A percentile compares a stretch with the other conserved stretches of the same genome.
These are phyloP conservation scores for Russula sp. DNA, from an alignment of 768 basidiomycete species.

Conservation along the genomic window DNA sequence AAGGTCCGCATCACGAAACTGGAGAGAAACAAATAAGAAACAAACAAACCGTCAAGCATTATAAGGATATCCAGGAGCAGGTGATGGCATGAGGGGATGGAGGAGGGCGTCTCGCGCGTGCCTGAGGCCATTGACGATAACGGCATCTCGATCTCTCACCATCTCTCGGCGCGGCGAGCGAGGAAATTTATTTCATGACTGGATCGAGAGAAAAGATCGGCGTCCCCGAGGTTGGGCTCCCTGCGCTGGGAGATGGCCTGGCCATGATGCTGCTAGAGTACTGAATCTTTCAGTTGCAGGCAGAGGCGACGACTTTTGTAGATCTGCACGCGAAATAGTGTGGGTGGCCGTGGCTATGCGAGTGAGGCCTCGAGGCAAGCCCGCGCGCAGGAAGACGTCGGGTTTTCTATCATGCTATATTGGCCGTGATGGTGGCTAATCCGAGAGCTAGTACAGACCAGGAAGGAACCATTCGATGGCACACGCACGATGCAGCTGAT, in stretches of 20 bases:
- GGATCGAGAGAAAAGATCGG: no score
- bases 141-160: not conserved
- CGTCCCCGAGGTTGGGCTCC: no score
- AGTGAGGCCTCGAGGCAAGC: not conserved
- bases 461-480: no score
- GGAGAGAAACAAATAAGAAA: not conserved
- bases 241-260: no score
- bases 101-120: not conserved
- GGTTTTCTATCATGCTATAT: not conserved
- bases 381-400: not conserved
- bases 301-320: not conserved
- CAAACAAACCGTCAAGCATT: not conserved
- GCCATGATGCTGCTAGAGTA: no score
- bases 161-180: no score
- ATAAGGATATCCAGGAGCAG: not conserved
- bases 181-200: no score
- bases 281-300: no score
- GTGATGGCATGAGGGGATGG: not conserved
- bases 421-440: not conserved
- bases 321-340: not conserved
- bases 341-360: not conserved
- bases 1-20: not conserved
- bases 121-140: slow-evolving; percentile 2
- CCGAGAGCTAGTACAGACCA: not conserved
- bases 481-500: no score